Evolutionary conservation across 129 eudicot genomes (phyloP), one percentile per base, ranked within the genome.

Genomic region (Scalesia atractyloides): DNA sequence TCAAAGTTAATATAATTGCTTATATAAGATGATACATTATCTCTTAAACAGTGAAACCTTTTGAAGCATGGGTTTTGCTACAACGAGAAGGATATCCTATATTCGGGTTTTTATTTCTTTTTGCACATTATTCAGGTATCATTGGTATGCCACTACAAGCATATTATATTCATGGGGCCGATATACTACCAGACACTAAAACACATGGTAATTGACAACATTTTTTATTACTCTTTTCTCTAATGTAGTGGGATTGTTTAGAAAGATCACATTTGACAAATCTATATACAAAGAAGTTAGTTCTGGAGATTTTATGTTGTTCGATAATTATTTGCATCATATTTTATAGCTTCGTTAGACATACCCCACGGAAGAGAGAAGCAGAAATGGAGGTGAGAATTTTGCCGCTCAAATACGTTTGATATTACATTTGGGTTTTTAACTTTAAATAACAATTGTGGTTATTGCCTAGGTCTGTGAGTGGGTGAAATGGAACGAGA

Each of bases 401-500:
- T 51, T 64, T 57, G 26, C 33, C 39, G 36, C 63, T 24, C 51
- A 4, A 39, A 70, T 48, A n/a, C 5, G n/a, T 66, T 50, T 8
- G 2, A 19, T 22, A 52, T 33, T 43, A 59, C 39, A 5, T 63
- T 66, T 34, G 54, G n/a, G n/a, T 18, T 43, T 7, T 66, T 73
- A 41, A 80, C 37, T 64, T 33, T 72, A 18, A 59, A 37, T 34
- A 20, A 76, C 60, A 15, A 44, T 8, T 56, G 19, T 65, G 46
- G 12, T 11, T 26, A 44, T 66, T 82, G 22, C 69, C 56, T 82
- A 91, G 97, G 96, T 14, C 78, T 94, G 43, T 80, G 97, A 10
- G 92, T 90, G 75, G 99, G 99, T 33, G 99, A 94, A 76, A 90
- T 94, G 99, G 96, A 94, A 79, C 94, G 94, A 51, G 97, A 94